These are phyloP conservation scores for Oryza australiensis DNA, from an alignment of 176 grass and related monocot genomes.

Conservation along the genomic window DNA sequence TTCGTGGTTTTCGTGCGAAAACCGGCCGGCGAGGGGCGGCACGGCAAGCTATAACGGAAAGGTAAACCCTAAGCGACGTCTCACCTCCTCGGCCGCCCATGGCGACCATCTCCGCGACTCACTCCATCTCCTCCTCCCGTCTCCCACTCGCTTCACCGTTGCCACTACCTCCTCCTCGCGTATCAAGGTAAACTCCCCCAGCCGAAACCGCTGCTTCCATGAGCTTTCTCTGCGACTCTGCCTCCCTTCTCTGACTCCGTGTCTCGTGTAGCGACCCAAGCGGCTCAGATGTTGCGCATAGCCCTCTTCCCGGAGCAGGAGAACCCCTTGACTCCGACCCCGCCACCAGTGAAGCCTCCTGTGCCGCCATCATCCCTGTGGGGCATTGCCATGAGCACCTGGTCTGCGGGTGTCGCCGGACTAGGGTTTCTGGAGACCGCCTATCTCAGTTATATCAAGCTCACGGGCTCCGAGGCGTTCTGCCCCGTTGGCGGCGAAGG, in stretches of 20 bases:
- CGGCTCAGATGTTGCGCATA: conserved; percentile 53
- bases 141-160: neutral
- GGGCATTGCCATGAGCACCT: conserved; percentile 65
- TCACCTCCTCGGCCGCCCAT: conserved; percentile 39
- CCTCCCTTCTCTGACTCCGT: conserved; percentile 15
- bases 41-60: too few species aligned
- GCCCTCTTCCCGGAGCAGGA: conserved; percentile 45
- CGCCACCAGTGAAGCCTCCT: neutral
- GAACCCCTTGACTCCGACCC: neutral
- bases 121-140: conserved; percentile 44
- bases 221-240: neutral
- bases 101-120: conserved; percentile 51
- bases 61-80: neutral
- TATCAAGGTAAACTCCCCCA: conserved; percentile 26
- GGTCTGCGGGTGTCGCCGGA: conserved; percentile 57
- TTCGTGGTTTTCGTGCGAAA: too few species aligned
- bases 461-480: conserved; percentile 76
- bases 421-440: conserved; percentile 83
- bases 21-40: too few species aligned
- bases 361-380: conserved; percentile 28
- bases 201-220: neutral
- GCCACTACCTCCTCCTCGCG: neutral
- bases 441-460: conserved; percentile 87
- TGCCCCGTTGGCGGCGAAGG: conserved; percentile 69
- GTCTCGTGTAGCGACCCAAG: conserved; percentile 26